phyloP scores from a whole-genome alignment of 495 filamentous ascomycete species.

The Penicillium maclennaniae region DNA sequence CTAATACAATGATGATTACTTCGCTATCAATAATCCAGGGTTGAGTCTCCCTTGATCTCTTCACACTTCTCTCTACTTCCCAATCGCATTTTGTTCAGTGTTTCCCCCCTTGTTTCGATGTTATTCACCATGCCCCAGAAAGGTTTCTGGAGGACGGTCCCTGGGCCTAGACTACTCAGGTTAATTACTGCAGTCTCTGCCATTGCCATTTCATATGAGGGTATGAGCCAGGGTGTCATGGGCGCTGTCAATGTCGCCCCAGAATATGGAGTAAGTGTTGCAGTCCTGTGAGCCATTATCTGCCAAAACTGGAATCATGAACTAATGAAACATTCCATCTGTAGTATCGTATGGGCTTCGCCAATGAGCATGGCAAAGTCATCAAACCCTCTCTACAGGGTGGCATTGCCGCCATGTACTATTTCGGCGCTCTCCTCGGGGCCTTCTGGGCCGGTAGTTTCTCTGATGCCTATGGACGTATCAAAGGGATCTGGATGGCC shows the following conservation, averaged over 20 bases:
- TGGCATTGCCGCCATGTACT: conserved; percentile 54
- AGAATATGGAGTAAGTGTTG: conserved; percentile 38
- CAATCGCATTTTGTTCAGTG: background rate
- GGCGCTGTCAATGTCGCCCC: conserved; percentile 53
- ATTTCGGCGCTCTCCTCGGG: conserved; percentile 46
- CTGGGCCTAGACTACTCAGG: conserved; percentile 33
- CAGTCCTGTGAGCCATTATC: conserved; percentile 4
- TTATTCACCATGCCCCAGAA: conserved; percentile 6
- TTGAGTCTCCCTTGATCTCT: conserved; percentile 1
- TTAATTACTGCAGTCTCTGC: conserved; percentile 49
- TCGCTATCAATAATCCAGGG: conserved; percentile 2
- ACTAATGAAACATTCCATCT: conserved; percentile 4
- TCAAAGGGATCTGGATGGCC: conserved; percentile 44
- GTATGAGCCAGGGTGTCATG: conserved; percentile 56
- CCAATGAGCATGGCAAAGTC: conserved; percentile 32
- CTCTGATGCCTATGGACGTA: conserved; percentile 45
- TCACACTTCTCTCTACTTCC: background rate
- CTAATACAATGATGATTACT: conserved; percentile 1
- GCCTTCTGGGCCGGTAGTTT: conserved; percentile 45
- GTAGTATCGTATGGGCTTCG: conserved; percentile 37
- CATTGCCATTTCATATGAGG: conserved; percentile 39
- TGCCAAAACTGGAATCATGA: conserved; percentile 1
- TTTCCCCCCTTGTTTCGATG: background rate
- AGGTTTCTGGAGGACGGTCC: conserved; percentile 6
- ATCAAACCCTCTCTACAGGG: conserved; percentile 50